Evolutionary conservation across 352 stramenopile genomes (phyloP).

Genomic region (Globisporangium polare): DNA sequence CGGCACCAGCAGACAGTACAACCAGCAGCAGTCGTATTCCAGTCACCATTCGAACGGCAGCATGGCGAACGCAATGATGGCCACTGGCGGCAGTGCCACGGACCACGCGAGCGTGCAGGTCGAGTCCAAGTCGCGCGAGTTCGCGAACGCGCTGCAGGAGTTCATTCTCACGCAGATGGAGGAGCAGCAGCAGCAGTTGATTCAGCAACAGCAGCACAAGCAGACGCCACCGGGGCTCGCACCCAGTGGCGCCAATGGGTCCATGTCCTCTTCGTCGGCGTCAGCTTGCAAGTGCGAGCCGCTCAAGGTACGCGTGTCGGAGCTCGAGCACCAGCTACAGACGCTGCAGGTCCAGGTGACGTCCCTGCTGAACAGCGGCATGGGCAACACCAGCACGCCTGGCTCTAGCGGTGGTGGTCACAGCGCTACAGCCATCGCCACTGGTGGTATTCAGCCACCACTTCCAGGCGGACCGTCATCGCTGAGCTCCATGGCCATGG

Average conservation of each 20-base stretch:
- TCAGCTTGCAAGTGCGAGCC: conserved; percentile 39
- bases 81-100: background rate
- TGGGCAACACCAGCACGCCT: conserved; percentile 15
- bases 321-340: conserved; percentile 46
- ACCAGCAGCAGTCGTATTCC: conserved; percentile 8
- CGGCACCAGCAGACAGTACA: background rate
- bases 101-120: conserved; percentile 21
- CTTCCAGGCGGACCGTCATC: conserved; percentile 4
- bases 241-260: background rate
- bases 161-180: conserved; percentile 43
- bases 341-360: conserved; percentile 44
- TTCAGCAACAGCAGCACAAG: conserved; percentile 13
- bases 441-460: background rate
- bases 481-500: conserved; percentile 2
- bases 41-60: conserved; percentile 10
- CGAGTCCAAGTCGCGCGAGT: conserved; percentile 49
- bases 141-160: conserved; percentile 55
- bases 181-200: conserved; percentile 16
- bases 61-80: conserved; percentile 10
- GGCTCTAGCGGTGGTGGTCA: background rate
- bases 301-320: conserved; percentile 41
- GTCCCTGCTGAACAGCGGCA: conserved; percentile 8
- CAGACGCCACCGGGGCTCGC: conserved; percentile 9
- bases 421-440: too few relatives aligned
- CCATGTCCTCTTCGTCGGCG: conserved; percentile 3